Conservation (phyloP, 1,284 basidiomycete species). For the Rhodotorula sp. region DNA sequence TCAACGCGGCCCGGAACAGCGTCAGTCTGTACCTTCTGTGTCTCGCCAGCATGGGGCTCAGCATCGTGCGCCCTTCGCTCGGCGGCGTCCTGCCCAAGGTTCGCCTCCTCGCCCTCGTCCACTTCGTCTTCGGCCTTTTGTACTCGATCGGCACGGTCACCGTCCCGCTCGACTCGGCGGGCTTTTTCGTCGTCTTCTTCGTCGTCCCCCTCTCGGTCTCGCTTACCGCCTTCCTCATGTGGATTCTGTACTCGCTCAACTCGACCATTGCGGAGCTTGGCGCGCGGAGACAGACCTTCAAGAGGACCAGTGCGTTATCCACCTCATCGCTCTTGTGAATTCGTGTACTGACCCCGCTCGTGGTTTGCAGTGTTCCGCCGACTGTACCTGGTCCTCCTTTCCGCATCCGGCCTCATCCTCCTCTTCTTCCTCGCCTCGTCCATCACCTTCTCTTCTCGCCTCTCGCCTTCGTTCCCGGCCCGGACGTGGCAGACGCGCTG, state of each 20-base stretch:
- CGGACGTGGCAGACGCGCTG: slow-evolving; percentile 91
- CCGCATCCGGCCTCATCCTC: slow-evolving; percentile 76
- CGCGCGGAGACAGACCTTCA: slow-evolving; percentile 84
- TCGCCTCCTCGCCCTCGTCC: slow-evolving; percentile 71
- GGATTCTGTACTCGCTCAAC: slow-evolving; percentile 64
- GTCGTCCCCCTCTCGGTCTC: slow-evolving; percentile 83
- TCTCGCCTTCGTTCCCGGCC: slow-evolving; percentile 89
- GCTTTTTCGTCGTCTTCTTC: slow-evolving; percentile 51
- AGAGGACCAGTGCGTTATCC: slow-evolving; percentile 47
- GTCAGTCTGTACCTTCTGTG: slow-evolving; percentile 93
- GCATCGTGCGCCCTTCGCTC: slow-evolving; percentile 58
- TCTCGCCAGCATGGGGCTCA: slow-evolving; percentile 62
- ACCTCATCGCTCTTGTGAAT: not conserved
- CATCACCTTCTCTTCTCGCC: slow-evolving; percentile 82
- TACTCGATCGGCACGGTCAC: slow-evolving; percentile 91
- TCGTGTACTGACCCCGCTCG: not conserved
- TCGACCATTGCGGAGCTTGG: slow-evolving; percentile 77
- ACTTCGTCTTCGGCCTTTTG: slow-evolving; percentile 87
- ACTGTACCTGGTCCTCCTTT: slow-evolving; percentile 83
- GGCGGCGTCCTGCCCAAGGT: slow-evolving; percentile 77
- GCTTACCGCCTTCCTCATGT: slow-evolving; percentile 86
- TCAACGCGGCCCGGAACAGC: slow-evolving; percentile 91
- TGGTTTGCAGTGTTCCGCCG: slow-evolving; percentile 53
- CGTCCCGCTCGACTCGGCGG: slow-evolving; percentile 70
- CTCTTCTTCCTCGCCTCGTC: slow-evolving; percentile 88